Evolutionary conservation across 345 rosid genomes (phyloP), one percentile per base, ranked within the genome.

Genomic region (Orychophragmus violaceus): DNA sequence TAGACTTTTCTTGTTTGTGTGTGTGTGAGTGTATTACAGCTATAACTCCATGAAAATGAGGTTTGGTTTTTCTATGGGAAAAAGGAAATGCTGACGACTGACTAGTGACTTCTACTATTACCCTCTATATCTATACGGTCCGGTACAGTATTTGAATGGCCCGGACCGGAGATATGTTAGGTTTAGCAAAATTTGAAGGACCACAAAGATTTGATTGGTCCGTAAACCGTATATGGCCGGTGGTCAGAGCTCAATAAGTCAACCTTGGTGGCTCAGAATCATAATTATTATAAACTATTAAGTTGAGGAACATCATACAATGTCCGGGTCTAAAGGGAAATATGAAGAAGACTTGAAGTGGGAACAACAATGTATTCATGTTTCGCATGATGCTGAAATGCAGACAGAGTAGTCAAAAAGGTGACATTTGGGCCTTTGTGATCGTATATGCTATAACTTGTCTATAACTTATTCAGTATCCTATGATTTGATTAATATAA

Each of bases 241-340:
- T 72, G 71, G 61, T 59, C 56, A 59, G 9, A 72, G 11, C 46
- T 46, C 6, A 30, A 17, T 29, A 37, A 58, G 76, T 72, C 76
- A 72, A 72, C 56, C 62, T 72, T 58, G 71, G 41, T 65, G 76
- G 71, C 76, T 64, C 60, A 64, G 6, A 11, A 64, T 64, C 61
- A 49, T 65, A 22, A 72, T 58, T 27, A 49, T 1, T 3, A n/a
- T n/a, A n/a, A n/a, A 50, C 17, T 69, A 58, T 50, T 51, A 62
- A 53, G 63, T 62, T 61, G 62, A 54, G 70, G 49, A 62, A 49
- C 53, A 57, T 45, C 42, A 63, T 37, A 65, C 66, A 65, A 50
- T 72, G 44, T 58, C 71, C 76, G 52, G 54, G 54, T 72, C 76
- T 65, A 72, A 72, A 25, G 76, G 76, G 61, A 24, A 71, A 64